Evolutionary conservation across 768 basidiomycete genomes (phyloP).

Genomic region (Trametes maxima): DNA sequence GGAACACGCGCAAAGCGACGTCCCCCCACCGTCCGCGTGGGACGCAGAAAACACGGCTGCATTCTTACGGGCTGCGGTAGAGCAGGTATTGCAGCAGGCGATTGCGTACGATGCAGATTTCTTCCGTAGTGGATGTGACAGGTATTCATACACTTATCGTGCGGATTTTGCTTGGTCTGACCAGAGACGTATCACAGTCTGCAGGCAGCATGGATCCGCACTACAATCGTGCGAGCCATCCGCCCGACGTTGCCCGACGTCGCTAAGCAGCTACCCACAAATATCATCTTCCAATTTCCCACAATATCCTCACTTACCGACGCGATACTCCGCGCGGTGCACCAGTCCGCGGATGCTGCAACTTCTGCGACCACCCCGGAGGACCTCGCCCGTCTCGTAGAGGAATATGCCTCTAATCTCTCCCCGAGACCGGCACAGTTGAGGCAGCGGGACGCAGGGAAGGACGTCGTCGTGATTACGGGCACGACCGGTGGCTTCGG

Average conservation of each 20-base stretch:
- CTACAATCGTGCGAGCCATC: constrained; percentile 32
- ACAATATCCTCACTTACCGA: constrained; percentile 36
- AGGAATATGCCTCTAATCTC: constrained; percentile 36
- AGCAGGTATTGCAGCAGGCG: constrained; percentile 13
- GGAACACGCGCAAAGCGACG: constrained; percentile 23
- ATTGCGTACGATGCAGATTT: constrained; percentile 24
- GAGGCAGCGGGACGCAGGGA: constrained; percentile 1
- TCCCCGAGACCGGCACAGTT: constrained; percentile 17
- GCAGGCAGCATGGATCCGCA: constrained; percentile 38
- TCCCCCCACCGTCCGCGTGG: constrained; percentile 21
- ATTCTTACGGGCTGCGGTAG: constrained; percentile 23
- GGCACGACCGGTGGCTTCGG: constrained; percentile 38
- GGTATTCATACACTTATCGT: constrained; percentile 2
- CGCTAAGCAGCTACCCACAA: constrained; percentile 28
- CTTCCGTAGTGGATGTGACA: constrained; percentile 30
- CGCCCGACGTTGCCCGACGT: constrained; percentile 35
- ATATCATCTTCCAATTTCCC: constrained; percentile 43
- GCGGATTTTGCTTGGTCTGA: too few relatives aligned
- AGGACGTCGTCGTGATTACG: constrained; percentile 34
- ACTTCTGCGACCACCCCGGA: constrained; percentile 19
- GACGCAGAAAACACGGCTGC: neutral
- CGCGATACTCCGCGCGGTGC: neutral
- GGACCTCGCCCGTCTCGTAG: constrained; percentile 35
- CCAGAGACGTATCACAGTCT: constrained; percentile 20
- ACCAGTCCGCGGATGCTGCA: constrained; percentile 28